Evolutionary conservation across 2,329 filamentous ascomycete genomes (phyloP).

Genomic region (Colletotrichum caudatum): DNA sequence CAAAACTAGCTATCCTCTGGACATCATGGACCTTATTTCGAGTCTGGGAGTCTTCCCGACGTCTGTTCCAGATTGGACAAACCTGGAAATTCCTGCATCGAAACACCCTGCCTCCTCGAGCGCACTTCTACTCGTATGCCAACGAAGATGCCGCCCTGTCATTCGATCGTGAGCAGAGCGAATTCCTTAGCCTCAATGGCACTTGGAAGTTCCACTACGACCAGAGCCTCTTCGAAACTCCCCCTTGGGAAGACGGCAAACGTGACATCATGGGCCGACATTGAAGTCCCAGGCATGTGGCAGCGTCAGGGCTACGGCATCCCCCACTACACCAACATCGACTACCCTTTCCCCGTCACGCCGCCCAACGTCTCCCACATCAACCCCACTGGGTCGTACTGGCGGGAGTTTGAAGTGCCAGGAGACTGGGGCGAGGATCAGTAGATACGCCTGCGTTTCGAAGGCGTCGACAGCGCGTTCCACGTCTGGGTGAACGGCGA

Average conservation of each 20-base stretch:
- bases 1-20: background rate
- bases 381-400: constrained; percentile 73
- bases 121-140: constrained; percentile 66
- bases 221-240: constrained; percentile 49
- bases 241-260: constrained; percentile 41
- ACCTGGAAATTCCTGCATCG: constrained; percentile 68
- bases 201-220: constrained; percentile 54
- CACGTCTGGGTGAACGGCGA: constrained; percentile 77
- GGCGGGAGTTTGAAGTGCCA: constrained; percentile 66
- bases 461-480: constrained; percentile 80
- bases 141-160: constrained; percentile 61
- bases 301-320: constrained; percentile 74
- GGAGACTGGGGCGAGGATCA: constrained; percentile 56
- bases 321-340: constrained; percentile 77
- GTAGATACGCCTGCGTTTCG: constrained; percentile 76
- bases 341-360: constrained; percentile 74
- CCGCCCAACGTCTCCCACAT: constrained; percentile 74
- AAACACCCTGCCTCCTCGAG: constrained; percentile 66
- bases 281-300: constrained; percentile 75
- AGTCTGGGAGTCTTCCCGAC: constrained; percentile 35
- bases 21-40: constrained; percentile 31
- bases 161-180: constrained; percentile 52
- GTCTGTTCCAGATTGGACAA: constrained; percentile 67
- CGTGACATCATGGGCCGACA: constrained; percentile 58
- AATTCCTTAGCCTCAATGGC: constrained; percentile 57